Conservation (phyloP, 176 grass and related monocot species). For the Cymbopogon citratus region DNA sequence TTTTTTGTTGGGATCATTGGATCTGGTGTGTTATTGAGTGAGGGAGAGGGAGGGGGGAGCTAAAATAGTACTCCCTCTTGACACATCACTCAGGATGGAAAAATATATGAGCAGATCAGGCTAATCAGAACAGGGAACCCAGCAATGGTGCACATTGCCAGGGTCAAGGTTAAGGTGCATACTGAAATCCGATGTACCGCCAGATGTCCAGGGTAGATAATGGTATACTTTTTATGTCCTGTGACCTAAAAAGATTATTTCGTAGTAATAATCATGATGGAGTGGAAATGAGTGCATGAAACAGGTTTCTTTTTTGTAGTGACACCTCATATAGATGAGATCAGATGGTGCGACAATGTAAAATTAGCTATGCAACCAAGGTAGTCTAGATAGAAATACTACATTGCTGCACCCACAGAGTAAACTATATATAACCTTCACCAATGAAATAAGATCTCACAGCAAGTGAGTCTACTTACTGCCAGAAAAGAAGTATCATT, state of each 20-base stretch:
- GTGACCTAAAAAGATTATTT: background rate
- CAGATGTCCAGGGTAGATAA: background rate
- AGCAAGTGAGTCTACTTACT: conserved; percentile 39
- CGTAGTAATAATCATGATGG: background rate
- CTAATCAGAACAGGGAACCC: background rate
- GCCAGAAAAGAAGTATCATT: conserved; percentile 95
- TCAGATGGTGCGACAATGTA: background rate
- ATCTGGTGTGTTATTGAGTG: background rate
- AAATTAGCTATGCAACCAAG: background rate
- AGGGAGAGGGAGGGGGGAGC: background rate
- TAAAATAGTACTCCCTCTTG: background rate
- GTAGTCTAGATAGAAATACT: background rate
- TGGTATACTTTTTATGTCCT: background rate
- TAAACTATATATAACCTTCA: background rate
- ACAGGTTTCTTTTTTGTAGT: background rate
- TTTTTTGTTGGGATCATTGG: background rate
- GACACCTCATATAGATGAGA: background rate
- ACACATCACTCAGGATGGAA: background rate
- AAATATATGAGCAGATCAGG: background rate
- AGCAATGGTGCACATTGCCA: background rate
- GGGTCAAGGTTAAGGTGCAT: background rate
- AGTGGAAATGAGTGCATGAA: background rate
- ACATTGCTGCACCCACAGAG: background rate
- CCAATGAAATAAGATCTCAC: background rate
- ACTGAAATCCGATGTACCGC: background rate